Percentiles rank a stretch among this genome's conserved stretches.
Conservation (phyloP, 345 rosid genomes). For the Anastatica hierochuntica region DNA sequence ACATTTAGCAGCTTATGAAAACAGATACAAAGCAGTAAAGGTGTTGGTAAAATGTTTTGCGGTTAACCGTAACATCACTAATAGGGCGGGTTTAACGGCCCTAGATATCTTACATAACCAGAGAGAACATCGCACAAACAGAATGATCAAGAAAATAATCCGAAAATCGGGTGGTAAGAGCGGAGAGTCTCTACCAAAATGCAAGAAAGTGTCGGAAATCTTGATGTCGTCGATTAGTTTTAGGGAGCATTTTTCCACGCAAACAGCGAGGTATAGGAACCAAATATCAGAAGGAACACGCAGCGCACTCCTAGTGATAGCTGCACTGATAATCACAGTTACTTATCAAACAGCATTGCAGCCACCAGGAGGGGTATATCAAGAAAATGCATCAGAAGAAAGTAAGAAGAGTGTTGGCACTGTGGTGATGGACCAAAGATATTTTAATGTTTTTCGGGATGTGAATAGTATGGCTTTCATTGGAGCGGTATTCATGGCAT, state of each 20-base stretch:
- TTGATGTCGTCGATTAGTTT: background rate
- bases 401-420: too few relatives aligned
- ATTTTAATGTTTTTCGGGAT: too few relatives aligned
- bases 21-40: conserved; percentile 16
- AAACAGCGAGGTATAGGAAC: background rate
- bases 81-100: conserved; percentile 2
- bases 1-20: conserved; percentile 23
- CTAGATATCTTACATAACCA: conserved; percentile 12
- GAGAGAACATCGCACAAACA: background rate
- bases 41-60: conserved; percentile 5
- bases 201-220: background rate
- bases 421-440: too few relatives aligned
- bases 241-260: background rate
- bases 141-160: background rate
- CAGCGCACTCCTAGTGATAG: conserved; percentile 22
- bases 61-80: conserved; percentile 8
- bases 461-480: too few relatives aligned
- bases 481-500: too few relatives aligned
- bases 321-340: conserved; percentile 25
- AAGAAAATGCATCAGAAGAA: too few relatives aligned
- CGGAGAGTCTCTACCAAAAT: background rate
- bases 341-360: conserved; percentile 25
- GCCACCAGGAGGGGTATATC: too few relatives aligned
- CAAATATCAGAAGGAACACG: conserved; percentile 16
- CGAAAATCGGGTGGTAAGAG: background rate